These are phyloP conservation scores for Wickerhamomyces chambardii DNA, from an alignment of 805 yeast genomes.

Conservation along the genomic window DNA sequence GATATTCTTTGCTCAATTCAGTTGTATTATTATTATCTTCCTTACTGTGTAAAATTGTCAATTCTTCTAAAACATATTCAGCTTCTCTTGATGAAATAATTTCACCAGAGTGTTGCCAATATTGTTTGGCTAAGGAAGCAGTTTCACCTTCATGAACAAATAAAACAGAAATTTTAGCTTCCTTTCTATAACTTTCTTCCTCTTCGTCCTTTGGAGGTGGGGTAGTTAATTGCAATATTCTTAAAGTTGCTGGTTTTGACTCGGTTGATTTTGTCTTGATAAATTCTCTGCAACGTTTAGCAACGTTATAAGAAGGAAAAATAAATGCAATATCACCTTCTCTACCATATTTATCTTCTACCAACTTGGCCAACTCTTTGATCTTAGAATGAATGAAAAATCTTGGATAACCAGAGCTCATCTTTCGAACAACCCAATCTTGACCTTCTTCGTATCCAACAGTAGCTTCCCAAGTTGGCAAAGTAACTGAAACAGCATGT, in stretches of 20 bases:
- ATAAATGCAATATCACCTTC: conserved; percentile 68
- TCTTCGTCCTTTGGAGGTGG: conserved; percentile 52
- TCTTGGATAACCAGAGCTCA: conserved; percentile 88
- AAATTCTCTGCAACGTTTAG: conserved; percentile 80
- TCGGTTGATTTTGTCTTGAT: conserved; percentile 34
- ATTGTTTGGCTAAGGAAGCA: conserved; percentile 63
- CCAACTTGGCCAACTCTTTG: conserved; percentile 40
- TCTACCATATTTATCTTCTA: conserved; percentile 68
- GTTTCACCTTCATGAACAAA: conserved; percentile 65
- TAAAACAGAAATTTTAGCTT: conserved; percentile 57
- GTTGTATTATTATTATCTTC: conserved; percentile 19
- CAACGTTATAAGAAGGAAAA: conserved; percentile 71
- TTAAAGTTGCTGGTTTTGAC: conserved; percentile 26
- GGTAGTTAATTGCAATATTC: conserved; percentile 69
- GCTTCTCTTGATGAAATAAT: conserved; percentile 90
- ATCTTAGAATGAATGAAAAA: conserved; percentile 62
- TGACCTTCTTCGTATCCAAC: conserved; percentile 92
- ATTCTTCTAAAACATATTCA: conserved; percentile 68
- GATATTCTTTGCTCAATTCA: conserved; percentile 40
- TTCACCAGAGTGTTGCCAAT: conserved; percentile 98
- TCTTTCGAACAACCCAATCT: conserved; percentile 64
- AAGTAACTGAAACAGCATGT: conserved; percentile 91
- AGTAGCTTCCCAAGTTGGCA: conserved; percentile 93
- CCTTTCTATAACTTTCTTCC: conserved; percentile 51
- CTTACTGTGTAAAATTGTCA: conserved; percentile 25